Evolutionary conservation across 257 asterid species (phyloP), one percentile per base, ranked within the genome.

Genomic region (Solanum habrochaites): DNA sequence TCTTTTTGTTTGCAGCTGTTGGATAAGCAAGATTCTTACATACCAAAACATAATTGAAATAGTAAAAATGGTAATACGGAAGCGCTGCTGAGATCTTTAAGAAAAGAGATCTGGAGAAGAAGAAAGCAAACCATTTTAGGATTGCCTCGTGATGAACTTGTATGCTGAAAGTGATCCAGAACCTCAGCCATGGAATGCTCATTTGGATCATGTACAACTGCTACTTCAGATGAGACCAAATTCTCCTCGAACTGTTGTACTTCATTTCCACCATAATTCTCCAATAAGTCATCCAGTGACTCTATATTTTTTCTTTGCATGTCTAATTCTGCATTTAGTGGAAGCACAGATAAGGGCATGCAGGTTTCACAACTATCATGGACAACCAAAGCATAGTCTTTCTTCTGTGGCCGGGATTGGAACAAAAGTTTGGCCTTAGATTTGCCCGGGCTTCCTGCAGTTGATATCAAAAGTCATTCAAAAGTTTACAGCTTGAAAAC

Each of bases 101-200:
- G 67, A 47, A 69, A 83, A 16, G 58, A 83, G 85, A 89, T 85
- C 83, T 43, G 47, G 77, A 21, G 82, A 86, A 67, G 82, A 69
- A 80, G 84, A 91, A 89, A 85, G 83, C 90, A 60, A 85, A 94
- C 99, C 92, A 67, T 90, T 88, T 92, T 81, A 56, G 91, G 64
- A 85, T 91, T 90, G 90, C 88, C 95, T 72, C 42, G 91, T 25
- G 56, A 88, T 75, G 83, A 90, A 86, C 85, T 91, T 89, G 87
- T 89, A 86, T 89, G 94, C 75, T 90, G 90, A 85, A 91, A 95
- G 89, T 94, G 85, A 86, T 94, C 93, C 67, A 92, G 92, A 91
- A 93, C 89, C 82, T 94, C 96, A 82, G 96, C 93, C 96, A 94
- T 90, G 56, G 98, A 94, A 83, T 91, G 93, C 89, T 87, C 92